Evolutionary conservation across 2,329 filamentous ascomycete species (phyloP).

Genomic region (Fusarium globosum): DNA sequence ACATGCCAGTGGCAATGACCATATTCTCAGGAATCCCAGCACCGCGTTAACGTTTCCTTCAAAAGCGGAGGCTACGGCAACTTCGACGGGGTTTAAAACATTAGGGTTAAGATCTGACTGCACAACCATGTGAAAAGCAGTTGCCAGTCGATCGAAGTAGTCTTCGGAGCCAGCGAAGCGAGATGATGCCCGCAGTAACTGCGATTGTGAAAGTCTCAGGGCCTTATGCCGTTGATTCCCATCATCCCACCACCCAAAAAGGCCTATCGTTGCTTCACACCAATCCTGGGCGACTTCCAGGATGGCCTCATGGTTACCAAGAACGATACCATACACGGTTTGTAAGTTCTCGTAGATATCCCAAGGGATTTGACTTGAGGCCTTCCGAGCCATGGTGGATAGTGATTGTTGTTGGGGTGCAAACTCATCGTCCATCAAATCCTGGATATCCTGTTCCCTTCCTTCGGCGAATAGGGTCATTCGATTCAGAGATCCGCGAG

Average conservation of each 20-base stretch:
- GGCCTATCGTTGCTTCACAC: slow-evolving; percentile 86
- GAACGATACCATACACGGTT: slow-evolving; percentile 81
- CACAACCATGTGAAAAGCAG: slow-evolving; percentile 76
- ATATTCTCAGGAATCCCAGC: slow-evolving; percentile 77
- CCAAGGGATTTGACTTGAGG: slow-evolving; percentile 89
- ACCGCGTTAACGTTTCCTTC: slow-evolving; percentile 84
- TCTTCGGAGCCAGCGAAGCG: slow-evolving; percentile 68
- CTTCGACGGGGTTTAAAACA: slow-evolving; percentile 78
- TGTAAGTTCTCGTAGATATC: slow-evolving; percentile 87
- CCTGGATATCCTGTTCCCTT: slow-evolving; percentile 60
- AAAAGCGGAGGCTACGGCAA: slow-evolving; percentile 83
- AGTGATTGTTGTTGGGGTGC: slow-evolving; percentile 60
- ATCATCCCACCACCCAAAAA: slow-evolving; percentile 94
- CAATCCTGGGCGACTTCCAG: slow-evolving; percentile 85
- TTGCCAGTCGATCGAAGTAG: slow-evolving; percentile 79
- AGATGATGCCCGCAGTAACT: slow-evolving; percentile 49
- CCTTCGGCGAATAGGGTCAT: slow-evolving; percentile 85
- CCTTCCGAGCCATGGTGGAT: slow-evolving; percentile 77
- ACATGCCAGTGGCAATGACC: slow-evolving; percentile 83
- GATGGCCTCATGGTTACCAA: slow-evolving; percentile 81
- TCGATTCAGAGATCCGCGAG: slow-evolving; percentile 74
- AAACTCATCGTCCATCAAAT: slow-evolving; percentile 48
- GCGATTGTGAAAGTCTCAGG: slow-evolving; percentile 55
- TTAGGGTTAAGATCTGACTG: slow-evolving; percentile 81
- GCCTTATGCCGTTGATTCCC: slow-evolving; percentile 63